phyloP scores from a whole-genome alignment of 805 yeast species.

The Saccharomycopsis fodiens region DNA sequence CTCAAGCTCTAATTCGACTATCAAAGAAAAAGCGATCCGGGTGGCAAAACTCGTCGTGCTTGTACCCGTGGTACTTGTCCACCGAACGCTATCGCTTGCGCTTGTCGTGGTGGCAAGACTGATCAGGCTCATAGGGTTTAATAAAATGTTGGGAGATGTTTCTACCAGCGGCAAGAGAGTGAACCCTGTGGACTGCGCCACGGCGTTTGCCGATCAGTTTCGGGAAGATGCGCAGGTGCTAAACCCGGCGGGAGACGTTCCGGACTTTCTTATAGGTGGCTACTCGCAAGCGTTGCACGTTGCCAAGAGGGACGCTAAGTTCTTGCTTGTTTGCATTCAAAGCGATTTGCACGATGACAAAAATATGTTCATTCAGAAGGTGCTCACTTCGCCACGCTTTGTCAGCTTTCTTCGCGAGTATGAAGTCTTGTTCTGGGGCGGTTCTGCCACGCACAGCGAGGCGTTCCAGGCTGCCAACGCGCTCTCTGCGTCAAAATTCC shows the following conservation, averaged over 20 bases:
- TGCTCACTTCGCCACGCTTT: constrained; percentile 47
- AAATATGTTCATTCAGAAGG: constrained; percentile 40
- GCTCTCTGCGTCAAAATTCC: constrained; percentile 63
- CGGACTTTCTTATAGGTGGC: constrained; percentile 55
- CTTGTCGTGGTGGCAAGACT: neutral
- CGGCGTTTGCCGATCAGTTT: constrained; percentile 42
- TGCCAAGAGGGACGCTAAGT: constrained; percentile 63
- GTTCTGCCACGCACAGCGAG: constrained; percentile 74
- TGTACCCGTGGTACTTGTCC: neutral
- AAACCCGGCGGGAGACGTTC: constrained; percentile 25
- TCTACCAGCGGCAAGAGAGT: constrained; percentile 25
- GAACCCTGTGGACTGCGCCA: constrained; percentile 49
- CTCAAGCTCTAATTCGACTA: neutral
- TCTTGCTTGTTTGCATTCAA: constrained; percentile 66
- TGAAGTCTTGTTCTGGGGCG: constrained; percentile 76
- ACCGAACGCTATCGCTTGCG: neutral
- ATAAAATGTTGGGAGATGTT: neutral
- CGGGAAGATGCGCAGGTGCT: constrained; percentile 33
- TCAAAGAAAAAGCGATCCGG: neutral
- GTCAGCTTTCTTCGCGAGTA: constrained; percentile 39
- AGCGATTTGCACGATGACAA: constrained; percentile 65
- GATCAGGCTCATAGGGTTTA: neutral
- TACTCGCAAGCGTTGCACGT: constrained; percentile 71
- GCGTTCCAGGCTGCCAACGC: constrained; percentile 76
- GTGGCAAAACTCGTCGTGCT: neutral